Conservation (phyloP, 768 basidiomycete genomes). For the Hygrocybe punicea region DNA sequence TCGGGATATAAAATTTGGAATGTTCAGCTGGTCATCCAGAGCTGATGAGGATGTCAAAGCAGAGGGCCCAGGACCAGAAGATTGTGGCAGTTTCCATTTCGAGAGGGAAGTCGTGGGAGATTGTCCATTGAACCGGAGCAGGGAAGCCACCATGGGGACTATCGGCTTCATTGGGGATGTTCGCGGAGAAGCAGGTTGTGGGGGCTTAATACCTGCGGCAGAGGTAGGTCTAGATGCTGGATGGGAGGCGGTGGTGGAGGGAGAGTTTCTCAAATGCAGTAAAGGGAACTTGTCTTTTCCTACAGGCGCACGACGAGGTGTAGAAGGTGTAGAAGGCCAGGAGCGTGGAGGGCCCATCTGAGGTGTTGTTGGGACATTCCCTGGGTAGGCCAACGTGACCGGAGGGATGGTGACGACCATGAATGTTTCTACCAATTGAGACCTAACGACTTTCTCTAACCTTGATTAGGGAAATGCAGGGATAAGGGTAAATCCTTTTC, state of each 20-base stretch:
- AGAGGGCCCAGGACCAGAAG: no score
- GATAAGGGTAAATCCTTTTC: no score
- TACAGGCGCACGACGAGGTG: conserved; percentile 9
- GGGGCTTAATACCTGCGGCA: no score
- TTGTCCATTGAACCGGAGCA: no score
- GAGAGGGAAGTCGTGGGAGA: no score
- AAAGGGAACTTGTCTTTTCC: not conserved
- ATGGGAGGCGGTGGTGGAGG: not conserved
- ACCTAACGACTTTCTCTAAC: conserved; percentile 66
- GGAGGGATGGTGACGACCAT: conserved; percentile 51
- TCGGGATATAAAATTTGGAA: conserved; percentile 70
- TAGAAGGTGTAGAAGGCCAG: conserved; percentile 11
- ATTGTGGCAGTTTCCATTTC: no score
- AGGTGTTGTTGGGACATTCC: not conserved
- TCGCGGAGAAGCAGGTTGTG: no score
- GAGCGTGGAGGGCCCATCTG: conserved; percentile 7
- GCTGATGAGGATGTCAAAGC: conserved; percentile 5
- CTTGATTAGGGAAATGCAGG: no score
- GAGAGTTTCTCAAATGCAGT: not conserved
- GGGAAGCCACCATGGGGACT: no score
- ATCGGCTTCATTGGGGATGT: no score
- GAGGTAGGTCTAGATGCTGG: not conserved
- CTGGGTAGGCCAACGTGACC: not conserved
- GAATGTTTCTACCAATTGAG: conserved; percentile 77
- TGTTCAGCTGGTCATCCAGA: not conserved